Base-by-base conservation (phyloP, 164 flowering plant genomes). In the Sextonia rubra region DNA sequence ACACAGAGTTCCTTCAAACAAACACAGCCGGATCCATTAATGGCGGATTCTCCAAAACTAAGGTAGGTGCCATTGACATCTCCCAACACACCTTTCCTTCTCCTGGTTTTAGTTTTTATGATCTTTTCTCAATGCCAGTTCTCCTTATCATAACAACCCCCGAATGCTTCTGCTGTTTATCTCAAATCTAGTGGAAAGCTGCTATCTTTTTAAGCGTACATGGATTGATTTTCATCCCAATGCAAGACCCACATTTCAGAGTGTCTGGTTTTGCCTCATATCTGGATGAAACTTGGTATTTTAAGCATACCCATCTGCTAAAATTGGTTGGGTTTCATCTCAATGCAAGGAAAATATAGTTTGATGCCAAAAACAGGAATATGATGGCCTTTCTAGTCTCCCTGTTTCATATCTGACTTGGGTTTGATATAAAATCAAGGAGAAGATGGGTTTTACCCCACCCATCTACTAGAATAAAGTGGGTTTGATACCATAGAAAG, bases 11-110 rank as follows among this genome's bases (percentile, higher is more conserved):
- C 25, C 26, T 14, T 24, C 47, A 30, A 64, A 64, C 49, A 14
- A 56, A 56, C 17, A 37, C 22, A 52, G 14, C 32, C 56, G 18
- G 56, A 47, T 60, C 44, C 76, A 68, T 68, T 74, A 74, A 74
- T 74, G 71, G 76, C 67, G 60, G 76, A 48, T 74, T 74, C 71
- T 68, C 74, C n/a, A 64, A 56, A 17, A 44, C 63, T 5, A 44
- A 17, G 47, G 67, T 64, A 30, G 44, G 67, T 64, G 8, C 37
- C 30, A 52, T 52, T 52, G 14, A 52, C 58, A 52, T 52, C 17
- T 52, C 58, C n/a, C n/a, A 14, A 15, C 58, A 52, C 14, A 52
- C 15, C 44, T 64, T 15, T 26, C 18, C 44, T 63, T 64, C 47
- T 69, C 68, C 69, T 23, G 32, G 17, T 20, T 47, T 55, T 58